These are phyloP conservation scores for Physcomitrium patens DNA, from an alignment of 225 moss, liverwort and hornwort genomes.

Conservation along the genomic window DNA sequence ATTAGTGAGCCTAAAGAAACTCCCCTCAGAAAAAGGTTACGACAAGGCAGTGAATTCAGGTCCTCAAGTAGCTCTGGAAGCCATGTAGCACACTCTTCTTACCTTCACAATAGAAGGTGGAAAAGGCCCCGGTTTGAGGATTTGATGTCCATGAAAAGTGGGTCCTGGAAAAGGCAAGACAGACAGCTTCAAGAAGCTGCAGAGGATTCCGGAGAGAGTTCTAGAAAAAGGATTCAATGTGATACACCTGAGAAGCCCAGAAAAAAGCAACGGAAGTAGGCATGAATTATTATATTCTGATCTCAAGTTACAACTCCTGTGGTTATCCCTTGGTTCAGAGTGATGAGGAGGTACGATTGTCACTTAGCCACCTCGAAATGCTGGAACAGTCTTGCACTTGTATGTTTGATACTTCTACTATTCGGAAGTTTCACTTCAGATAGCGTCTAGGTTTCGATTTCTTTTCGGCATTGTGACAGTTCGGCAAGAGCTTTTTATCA, in stretches of 20 bases:
- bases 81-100: conserved; percentile 42
- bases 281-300: not conserved
- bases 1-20: conserved; percentile 39
- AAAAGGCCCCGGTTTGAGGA: conserved; percentile 64
- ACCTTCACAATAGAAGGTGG: conserved; percentile 49
- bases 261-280: conserved; percentile 36
- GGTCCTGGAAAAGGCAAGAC: conserved; percentile 39
- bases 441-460: not conserved
- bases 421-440: no score
- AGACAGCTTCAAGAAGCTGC: conserved; percentile 25
- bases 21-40: conserved; percentile 47
- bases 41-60: conserved; percentile 37
- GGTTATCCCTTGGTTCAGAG: not conserved
- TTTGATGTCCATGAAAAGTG: conserved; percentile 45
- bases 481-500: no score
- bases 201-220: conserved; percentile 21
- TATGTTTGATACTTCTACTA: no score
- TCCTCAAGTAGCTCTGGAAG: conserved; percentile 51
- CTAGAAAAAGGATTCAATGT: conserved; percentile 34
- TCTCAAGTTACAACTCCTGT: not conserved
- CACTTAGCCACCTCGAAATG: no score
- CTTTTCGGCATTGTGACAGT: conserved; percentile 49
- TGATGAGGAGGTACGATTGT: not conserved
- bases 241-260: conserved; percentile 31
- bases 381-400: no score